A percentile compares a stretch with the other conserved stretches of the same genome.
Conservation (phyloP, 2,329 filamentous ascomycete species). For the Fusarium buharicum region DNA sequence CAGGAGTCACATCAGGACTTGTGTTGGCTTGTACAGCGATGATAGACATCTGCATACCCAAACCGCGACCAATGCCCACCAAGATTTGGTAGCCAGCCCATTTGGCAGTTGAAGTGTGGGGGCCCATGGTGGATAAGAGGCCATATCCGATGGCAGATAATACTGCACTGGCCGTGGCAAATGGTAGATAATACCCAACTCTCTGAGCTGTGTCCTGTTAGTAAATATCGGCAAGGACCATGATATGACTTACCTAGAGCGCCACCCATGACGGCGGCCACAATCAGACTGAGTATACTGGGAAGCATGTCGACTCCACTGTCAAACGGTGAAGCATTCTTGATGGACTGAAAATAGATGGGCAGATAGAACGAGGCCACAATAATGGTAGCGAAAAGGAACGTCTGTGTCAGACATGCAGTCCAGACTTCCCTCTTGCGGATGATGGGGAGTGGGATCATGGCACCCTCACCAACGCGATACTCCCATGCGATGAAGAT, state of each 20-base stretch:
- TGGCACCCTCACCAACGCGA: conserved; percentile 58
- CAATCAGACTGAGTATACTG: conserved; percentile 42
- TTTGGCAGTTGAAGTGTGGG: conserved; percentile 48
- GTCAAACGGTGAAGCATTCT: conserved; percentile 45
- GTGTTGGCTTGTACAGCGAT: conserved; percentile 47
- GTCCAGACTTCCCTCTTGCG: conserved; percentile 56
- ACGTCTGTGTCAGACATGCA: conserved; percentile 54
- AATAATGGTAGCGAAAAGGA: conserved; percentile 58
- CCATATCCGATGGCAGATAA: conserved; percentile 51
- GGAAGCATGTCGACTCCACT: conserved; percentile 47
- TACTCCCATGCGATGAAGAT: conserved; percentile 60
- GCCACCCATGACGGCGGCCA: conserved; percentile 41
- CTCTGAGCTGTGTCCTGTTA: conserved; percentile 37
- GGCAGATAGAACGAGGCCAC: conserved; percentile 60
- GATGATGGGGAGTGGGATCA: conserved; percentile 60
- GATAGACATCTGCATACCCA: conserved; percentile 55
- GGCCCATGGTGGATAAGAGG: conserved; percentile 55
- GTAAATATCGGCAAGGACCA: background rate
- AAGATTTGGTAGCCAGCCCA: conserved; percentile 59
- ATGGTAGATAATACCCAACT: conserved; percentile 58
- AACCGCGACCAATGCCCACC: conserved; percentile 58
- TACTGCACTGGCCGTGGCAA: conserved; percentile 51
- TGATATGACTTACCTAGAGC: conserved; percentile 23
- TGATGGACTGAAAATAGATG: conserved; percentile 63
- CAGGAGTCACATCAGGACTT: conserved; percentile 38